Evolutionary conservation across 257 asterid species (phyloP), one percentile per base, ranked within the genome.

Genomic region (Solanum sparsipilum): DNA sequence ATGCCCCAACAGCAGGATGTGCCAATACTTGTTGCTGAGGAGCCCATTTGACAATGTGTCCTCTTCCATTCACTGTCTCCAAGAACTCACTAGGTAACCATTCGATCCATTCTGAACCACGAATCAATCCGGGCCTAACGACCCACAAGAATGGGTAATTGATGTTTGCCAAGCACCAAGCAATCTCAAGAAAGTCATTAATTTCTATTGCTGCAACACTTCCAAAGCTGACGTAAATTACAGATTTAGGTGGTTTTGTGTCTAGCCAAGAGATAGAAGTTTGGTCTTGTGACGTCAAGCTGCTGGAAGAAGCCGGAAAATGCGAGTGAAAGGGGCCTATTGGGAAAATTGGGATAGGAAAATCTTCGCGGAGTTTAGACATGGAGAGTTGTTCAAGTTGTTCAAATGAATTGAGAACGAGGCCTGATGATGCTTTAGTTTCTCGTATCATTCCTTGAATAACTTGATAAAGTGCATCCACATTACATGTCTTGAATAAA

Each of bases 191-290:
- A 25, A 93, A 88, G 12, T 89, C 90, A 9, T n/a, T 79, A 84
- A 88, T 88, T 3, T 90, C 75, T 11, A 93, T 63, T 6, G 89
- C 86, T 44, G 90, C 91, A 7, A 90, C 18, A 38, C 93, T 93
- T 21, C 93, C 95, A 41, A 92, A 91, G 91, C 93, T 92, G 3
- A 91, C 88, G 4, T 92, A 94, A 12, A 93, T 29, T 6, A 94
- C 95, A 0, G 96, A 91, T 3, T 70, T 90, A 1, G 86, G 86
- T 3, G 38, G 46, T 58, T 92, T 93, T 71, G 86, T 79, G 65
- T 92, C 90, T 23, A 93, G 93, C 95, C 97, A 94, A 0, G 93
- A 71, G 31, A 94, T 88, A 1, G 94, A 91, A 35, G 81, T 89
- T 73, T 35, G 88, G 85, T 94, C 58, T 76, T 91, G 90, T 29